A percentile compares a stretch with the other conserved stretches of the same genome.
Conservation (phyloP, 768 basidiomycete species). For the Termitomyces sp. region DNA sequence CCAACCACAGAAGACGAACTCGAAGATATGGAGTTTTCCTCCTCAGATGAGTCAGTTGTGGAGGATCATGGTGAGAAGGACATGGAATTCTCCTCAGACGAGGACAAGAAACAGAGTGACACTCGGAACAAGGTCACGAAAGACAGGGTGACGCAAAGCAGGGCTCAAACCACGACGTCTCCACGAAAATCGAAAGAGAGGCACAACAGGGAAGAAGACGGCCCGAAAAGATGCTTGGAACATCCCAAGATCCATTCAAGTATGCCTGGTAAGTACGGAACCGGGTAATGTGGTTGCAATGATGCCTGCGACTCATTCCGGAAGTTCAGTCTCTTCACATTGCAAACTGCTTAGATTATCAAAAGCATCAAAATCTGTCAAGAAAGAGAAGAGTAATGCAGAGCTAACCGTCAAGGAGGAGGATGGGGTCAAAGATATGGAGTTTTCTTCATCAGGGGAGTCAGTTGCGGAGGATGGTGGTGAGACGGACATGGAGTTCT, state of each 20-base stretch:
- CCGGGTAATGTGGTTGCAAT: background rate
- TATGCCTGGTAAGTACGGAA: background rate
- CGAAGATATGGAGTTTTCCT: constrained; percentile 7
- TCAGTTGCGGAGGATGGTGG: background rate
- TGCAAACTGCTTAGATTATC: no score
- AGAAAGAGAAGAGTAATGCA: background rate
- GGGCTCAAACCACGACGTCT: no score
- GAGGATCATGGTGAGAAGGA: constrained; percentile 1
- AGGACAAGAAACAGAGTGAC: background rate
- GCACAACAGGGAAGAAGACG: background rate
- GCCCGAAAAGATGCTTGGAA: background rate
- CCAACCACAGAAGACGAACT: background rate
- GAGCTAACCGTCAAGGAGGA: background rate
- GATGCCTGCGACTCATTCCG: background rate
- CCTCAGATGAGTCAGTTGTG: background rate
- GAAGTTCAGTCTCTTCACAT: background rate
- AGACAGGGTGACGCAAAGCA: background rate
- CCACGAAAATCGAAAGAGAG: background rate
- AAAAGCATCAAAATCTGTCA: background rate
- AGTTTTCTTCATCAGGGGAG: background rate
- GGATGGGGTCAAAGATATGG: background rate
- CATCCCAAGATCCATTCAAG: background rate
- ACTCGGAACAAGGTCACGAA: background rate
- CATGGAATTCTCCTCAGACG: constrained; percentile 4
- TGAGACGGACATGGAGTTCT: constrained; percentile 4